Conservation (phyloP, 192 early-diverging fungal species). For the Coemansia sp. region DNA sequence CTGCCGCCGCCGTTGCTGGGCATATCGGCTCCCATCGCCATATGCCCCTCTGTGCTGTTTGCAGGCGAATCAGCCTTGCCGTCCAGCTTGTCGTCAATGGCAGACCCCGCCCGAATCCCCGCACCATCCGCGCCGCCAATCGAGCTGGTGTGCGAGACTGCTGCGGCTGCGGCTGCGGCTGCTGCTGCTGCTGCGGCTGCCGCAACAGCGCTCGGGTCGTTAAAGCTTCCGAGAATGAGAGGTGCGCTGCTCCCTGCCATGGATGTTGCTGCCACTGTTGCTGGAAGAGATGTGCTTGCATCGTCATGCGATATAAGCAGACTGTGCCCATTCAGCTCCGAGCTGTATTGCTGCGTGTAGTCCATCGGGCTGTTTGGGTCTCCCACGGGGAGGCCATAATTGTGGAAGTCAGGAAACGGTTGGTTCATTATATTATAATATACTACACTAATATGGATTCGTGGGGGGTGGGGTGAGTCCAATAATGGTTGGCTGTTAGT, state of each 20-base stretch:
- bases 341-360: slow-evolving; percentile 51
- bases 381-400: slow-evolving; percentile 48
- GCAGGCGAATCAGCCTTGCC: slow-evolving; percentile 22
- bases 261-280: slow-evolving; percentile 15
- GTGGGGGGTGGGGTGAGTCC: too few species aligned
- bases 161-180: slow-evolving; percentile 22
- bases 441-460: neutral
- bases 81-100: slow-evolving; percentile 31
- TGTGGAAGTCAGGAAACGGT: slow-evolving; percentile 53
- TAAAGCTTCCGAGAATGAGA: slow-evolving; percentile 38
- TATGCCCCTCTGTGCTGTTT: slow-evolving; percentile 23
- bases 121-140: slow-evolving; percentile 3
- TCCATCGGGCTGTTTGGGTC: slow-evolving; percentile 41
- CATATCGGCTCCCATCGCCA: slow-evolving; percentile 20
- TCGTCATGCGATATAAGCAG: slow-evolving; percentile 50
- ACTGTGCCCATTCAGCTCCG: slow-evolving; percentile 39
- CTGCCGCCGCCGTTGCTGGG: slow-evolving; percentile 9
- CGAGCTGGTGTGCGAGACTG: slow-evolving; percentile 20
- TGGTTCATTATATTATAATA: slow-evolving; percentile 37
- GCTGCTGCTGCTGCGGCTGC: slow-evolving; percentile 44
- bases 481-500: too few species aligned
- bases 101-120: slow-evolving; percentile 3
- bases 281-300: slow-evolving; percentile 22
- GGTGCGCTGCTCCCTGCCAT: slow-evolving; percentile 33
- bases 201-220: slow-evolving; percentile 40